Evolutionary conservation across 345 rosid species (phyloP).

Genomic region (Acer yangbiense): DNA sequence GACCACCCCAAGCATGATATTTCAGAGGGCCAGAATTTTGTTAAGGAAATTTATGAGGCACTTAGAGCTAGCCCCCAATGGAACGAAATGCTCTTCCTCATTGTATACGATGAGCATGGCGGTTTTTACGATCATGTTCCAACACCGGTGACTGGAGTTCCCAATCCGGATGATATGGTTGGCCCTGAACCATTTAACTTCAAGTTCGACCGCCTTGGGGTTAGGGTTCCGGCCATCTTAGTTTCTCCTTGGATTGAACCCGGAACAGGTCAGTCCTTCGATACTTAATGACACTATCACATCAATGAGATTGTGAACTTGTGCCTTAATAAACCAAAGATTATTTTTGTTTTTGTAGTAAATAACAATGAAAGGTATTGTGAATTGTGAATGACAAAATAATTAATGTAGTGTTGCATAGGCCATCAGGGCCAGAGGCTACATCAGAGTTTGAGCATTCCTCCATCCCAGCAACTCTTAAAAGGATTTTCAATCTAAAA

Average conservation of each 20-base stretch:
- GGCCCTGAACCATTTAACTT: conserved; percentile 66
- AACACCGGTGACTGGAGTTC: conserved; percentile 72
- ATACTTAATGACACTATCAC: background rate
- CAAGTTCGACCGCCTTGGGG: conserved; percentile 80
- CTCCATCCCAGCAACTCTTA: conserved; percentile 76
- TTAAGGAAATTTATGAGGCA: conserved; percentile 81
- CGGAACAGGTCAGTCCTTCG: conserved; percentile 56
- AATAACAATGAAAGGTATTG: background rate
- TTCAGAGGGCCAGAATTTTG: conserved; percentile 71
- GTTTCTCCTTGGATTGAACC: conserved; percentile 89
- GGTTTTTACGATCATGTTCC: conserved; percentile 93
- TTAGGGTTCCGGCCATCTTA: conserved; percentile 70
- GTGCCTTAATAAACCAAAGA: background rate
- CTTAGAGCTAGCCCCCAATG: conserved; percentile 85
- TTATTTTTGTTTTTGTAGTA: too few species aligned
- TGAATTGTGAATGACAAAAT: too few species aligned
- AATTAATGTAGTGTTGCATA: conserved; percentile 61
- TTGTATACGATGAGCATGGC: conserved; percentile 87
- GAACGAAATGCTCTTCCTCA: conserved; percentile 64
- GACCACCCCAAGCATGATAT: conserved; percentile 88
- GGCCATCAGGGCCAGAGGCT: conserved; percentile 73
- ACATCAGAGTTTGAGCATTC: conserved; percentile 88
- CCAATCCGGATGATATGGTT: conserved; percentile 73
- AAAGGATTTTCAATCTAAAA: conserved; percentile 75
- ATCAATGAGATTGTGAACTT: too few species aligned